A percentile compares a stretch with the other conserved stretches of the same genome.
phyloP scores from a whole-genome alignment of 2,329 filamentous ascomycete genomes.

The Sclerotinia borealis region DNA sequence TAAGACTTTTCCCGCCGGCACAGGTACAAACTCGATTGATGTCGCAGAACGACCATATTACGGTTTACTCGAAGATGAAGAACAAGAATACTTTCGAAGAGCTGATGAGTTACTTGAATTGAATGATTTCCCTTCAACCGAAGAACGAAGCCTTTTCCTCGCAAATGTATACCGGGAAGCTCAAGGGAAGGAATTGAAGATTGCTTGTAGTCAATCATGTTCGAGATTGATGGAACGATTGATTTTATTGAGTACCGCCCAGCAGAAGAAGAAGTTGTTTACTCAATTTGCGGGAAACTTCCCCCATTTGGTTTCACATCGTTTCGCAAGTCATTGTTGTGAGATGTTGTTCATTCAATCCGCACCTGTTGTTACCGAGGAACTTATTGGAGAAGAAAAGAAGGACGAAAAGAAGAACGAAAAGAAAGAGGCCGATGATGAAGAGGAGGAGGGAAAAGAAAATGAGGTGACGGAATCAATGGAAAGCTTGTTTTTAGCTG shows the following conservation, averaged over 20 bases:
- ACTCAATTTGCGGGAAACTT: slow-evolving; percentile 82
- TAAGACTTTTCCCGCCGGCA: slow-evolving; percentile 9
- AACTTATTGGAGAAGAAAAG: slow-evolving; percentile 47
- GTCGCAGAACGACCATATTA: slow-evolving; percentile 55
- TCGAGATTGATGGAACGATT: slow-evolving; percentile 88
- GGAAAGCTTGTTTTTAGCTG: slow-evolving; percentile 78
- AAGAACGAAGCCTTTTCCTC: slow-evolving; percentile 67
- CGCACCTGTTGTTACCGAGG: slow-evolving; percentile 70
- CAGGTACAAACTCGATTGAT: slow-evolving; percentile 20
- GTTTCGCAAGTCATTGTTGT: slow-evolving; percentile 95
- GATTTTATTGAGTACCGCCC: slow-evolving; percentile 71
- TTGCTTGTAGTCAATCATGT: slow-evolving; percentile 92
- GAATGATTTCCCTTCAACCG: slow-evolving; percentile 74
- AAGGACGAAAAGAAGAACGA: slow-evolving; percentile 44
- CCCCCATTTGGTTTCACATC: slow-evolving; percentile 82
- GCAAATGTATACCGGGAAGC: slow-evolving; percentile 83
- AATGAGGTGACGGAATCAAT: slow-evolving; percentile 49
- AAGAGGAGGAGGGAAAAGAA: slow-evolving; percentile 40
- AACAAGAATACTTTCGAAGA: slow-evolving; percentile 91
- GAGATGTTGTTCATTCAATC: slow-evolving; percentile 85
- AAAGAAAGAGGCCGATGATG: slow-evolving; percentile 47
- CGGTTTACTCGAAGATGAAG: slow-evolving; percentile 83
- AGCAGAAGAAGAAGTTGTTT: slow-evolving; percentile 83
- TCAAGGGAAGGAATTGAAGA: slow-evolving; percentile 86
- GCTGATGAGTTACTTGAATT: slow-evolving; percentile 86